Evolutionary conservation across 768 basidiomycete species (phyloP), one percentile per base, ranked within the genome.

Genomic region (Kwoniella sp.): DNA sequence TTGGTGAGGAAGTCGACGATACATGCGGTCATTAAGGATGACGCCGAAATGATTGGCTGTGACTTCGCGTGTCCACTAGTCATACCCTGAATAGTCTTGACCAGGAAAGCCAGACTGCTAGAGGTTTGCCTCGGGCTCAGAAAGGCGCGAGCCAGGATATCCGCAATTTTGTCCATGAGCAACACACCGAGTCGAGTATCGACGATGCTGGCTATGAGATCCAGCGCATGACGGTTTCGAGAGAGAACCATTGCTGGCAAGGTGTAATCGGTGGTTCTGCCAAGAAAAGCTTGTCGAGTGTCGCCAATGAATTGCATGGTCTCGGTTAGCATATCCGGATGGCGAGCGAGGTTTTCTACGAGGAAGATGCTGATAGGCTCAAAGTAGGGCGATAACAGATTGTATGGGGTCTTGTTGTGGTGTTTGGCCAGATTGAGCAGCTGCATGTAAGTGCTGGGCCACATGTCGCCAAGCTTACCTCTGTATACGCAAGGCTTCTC

Each of bases 1-100:
- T 85, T 82, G 5, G 84, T 82, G 11, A 93, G 77, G 23, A 93
- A 76, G 3, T 83, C 79, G 1, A 88, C 80, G 26, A 85, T 75
- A 53, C 81, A 84, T 53, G 83, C 84, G 40, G 81, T 81, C 37
- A 91, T 79, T 23, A 63, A 52, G 6, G 58, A 57, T 11, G 55
- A 29, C 20, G 55, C 52, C 11, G 65, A 50, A 11, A 69, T 50
- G 38, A 46, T 46, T 1, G 50, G 46, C 34, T 38, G 43, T 4
- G 42, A 52, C 42, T 33, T 49, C 12, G 42, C 50, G 25, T 46
- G 40, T 15, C 50, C 52, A 8, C 34, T 46, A 23, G 55, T 36
- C 34, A 60, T 38, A 10, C 55, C n/a, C 26, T 62, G 29, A 5
- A 74, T 50, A 14, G 63, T 43, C 15, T 57, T 38, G 41, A 64